Base-by-base conservation (phyloP, 2,329 filamentous ascomycete genomes). In the Beauveria australis region DNA sequence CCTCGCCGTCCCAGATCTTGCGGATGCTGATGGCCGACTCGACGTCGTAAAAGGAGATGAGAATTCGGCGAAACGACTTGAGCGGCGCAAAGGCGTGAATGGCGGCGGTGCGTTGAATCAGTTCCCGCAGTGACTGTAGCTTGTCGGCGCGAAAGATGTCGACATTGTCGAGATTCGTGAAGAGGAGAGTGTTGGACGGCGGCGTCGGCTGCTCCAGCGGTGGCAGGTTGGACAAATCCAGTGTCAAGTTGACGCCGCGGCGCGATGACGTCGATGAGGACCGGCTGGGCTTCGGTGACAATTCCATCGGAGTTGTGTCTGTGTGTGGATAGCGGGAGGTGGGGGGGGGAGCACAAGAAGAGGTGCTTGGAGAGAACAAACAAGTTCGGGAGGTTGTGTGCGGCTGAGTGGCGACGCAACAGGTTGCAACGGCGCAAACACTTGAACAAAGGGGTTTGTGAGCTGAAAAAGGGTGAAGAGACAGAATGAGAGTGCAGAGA, bases 101-200 rank as follows among this genome's bases (percentile, higher is more conserved):
- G 55, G 85, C 80, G 3, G 88, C 88, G n/a, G 86, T 84, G 54
- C 82, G 74, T 68, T 83, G 78, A 72, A 94, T 86, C 62, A 91
- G 84, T 59, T 86, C 81, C 70, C 86, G 87, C 68, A 93, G 89
- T 63, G 82, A 85, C 67, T 88, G 83, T 62, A 93, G 81, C 74
- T 91, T 91, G 64, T 87, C 81, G 19, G 88, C 79, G 62, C 83
- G 79, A 80, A 93, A 94, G 76, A 91, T 86, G 68, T 88, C 85
- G 62, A 80, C 76, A 65, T 90, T 84, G 69, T 86, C 78, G 63
- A 94, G 84, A 76, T 91, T 91, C 68, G 90, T 94, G 71, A 94
- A 88, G 69, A 94, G 84, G 61, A 94, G 85, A 0, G 90, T 94
- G 78, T 94, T 94, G 66, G 88, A 89, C 6, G 89, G 88, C 59